phyloP scores from a whole-genome alignment of 257 asterid genomes.

The Gentiana macrophylla region DNA sequence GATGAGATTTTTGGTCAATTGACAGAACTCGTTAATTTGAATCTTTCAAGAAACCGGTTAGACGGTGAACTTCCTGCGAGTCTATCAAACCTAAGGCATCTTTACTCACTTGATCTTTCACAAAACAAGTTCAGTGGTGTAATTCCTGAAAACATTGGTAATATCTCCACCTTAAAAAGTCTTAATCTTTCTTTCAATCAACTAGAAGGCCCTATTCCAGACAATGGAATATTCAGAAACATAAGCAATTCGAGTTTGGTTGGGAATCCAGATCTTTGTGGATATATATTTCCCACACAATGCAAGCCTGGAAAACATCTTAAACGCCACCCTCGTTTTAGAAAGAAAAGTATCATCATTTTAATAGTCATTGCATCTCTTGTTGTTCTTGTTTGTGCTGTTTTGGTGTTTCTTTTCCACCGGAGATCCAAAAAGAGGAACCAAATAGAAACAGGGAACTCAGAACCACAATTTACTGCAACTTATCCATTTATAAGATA shows the following conservation, averaged over 20 bases:
- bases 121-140: neutral
- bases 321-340: too few species aligned
- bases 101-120: constrained; percentile 49
- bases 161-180: constrained; percentile 11
- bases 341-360: too few species aligned
- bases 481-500: constrained; percentile 29
- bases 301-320: too few species aligned
- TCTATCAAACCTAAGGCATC: constrained; percentile 24
- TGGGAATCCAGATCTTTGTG: too few species aligned
- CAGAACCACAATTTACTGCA: too few species aligned
- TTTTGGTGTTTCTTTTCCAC: too few species aligned
- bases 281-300: too few species aligned
- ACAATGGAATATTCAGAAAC: constrained; percentile 45
- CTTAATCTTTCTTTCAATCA: too few species aligned
- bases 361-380: too few species aligned
- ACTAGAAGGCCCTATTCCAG: neutral
- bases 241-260: constrained; percentile 12
- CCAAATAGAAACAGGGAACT: constrained; percentile 3
- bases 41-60: constrained; percentile 52
- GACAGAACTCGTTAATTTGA: constrained; percentile 34
- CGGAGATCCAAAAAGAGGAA: too few species aligned
- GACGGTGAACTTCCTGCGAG: constrained; percentile 43
- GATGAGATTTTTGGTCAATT: constrained; percentile 31
- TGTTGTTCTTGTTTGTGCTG: too few species aligned
- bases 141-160: constrained; percentile 45